These are phyloP conservation scores for Botrytis deweyae DNA, from an alignment of 2,329 filamentous ascomycete genomes.

Conservation along the genomic window DNA sequence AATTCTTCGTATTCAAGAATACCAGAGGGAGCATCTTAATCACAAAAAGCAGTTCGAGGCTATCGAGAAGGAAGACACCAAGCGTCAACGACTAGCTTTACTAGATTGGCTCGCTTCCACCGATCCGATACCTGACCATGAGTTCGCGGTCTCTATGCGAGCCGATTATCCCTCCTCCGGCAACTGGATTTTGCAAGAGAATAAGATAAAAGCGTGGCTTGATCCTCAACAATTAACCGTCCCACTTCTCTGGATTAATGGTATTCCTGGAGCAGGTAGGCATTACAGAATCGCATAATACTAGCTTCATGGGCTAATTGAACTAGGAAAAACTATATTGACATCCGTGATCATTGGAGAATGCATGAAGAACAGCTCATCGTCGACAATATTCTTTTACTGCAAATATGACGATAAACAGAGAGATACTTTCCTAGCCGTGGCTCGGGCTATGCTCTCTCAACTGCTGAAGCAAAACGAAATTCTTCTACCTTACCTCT, in stretches of 20 bases:
- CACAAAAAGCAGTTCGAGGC: constrained; percentile 29
- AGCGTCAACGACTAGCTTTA: constrained; percentile 25
- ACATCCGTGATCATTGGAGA: constrained; percentile 43
- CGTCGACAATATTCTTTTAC: constrained; percentile 42
- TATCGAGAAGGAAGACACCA: constrained; percentile 26
- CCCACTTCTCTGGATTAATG: constrained; percentile 43
- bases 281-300: background rate
- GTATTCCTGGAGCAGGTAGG: constrained; percentile 44
- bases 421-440: constrained; percentile 38
- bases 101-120: constrained; percentile 30
- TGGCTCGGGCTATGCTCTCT: constrained; percentile 40
- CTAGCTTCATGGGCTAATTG: constrained; percentile 17
- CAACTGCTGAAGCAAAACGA: constrained; percentile 40
- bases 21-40: constrained; percentile 27
- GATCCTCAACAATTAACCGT: constrained; percentile 19
- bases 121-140: constrained; percentile 2
- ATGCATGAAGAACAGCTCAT: constrained; percentile 21
- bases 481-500: constrained; percentile 38
- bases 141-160: background rate
- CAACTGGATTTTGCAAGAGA: constrained; percentile 38
- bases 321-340: constrained; percentile 42
- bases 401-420: constrained; percentile 40
- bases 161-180: constrained; percentile 27
- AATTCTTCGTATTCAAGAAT: constrained; percentile 26
- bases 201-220: constrained; percentile 26